Evolutionary conservation across 257 asterid genomes (phyloP), one percentile per base, ranked within the genome.

Genomic region (Parsonsia alboflavescens): DNA sequence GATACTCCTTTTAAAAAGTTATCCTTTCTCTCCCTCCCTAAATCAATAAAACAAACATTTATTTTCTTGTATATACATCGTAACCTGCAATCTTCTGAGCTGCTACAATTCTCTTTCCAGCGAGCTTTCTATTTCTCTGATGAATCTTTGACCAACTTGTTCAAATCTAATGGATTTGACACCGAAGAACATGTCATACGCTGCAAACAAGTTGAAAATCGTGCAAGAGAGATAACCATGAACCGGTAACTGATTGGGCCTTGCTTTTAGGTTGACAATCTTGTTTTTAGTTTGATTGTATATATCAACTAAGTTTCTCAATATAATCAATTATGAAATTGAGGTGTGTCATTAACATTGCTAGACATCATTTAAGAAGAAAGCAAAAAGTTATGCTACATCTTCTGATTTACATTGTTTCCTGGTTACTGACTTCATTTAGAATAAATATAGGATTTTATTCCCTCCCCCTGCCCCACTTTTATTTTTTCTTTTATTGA

Each of bases 121-220:
- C 85, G 96, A 78, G 99, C 97, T 75, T 92, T 94, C 88, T 94
- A 94, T 89, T 94, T 94, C 82, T 90, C 97, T 22, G 96, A 88
- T 63, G 92, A 90, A 82, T 92, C 86, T 86, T 81, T 94, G 86
- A 77, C 80, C 54, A 83, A 75, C 76, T 88, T 94, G 64, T 89
- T 94, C 79, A 80, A 79, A 76, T 89, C 76, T 83, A 90, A 89
- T 69, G 93, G 96, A 48, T 92, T 90, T 85, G 84, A 63, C 56
- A 85, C 88, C 81, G 89, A 85, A 83, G 98, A 92, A 79, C 96
- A 89, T 77, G 81, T 87, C 76, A 59, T 94, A 80, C 92, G 97
- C 81, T 92, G 96, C 90, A 94, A 94, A 86, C 89, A 90, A 88
- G 99, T 94, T 77, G 97, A 92, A 79, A 94, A 92, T 71, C 91